These are phyloP conservation scores for Rickenella mellea DNA, from an alignment of 768 basidiomycete species.

Conservation along the genomic window DNA sequence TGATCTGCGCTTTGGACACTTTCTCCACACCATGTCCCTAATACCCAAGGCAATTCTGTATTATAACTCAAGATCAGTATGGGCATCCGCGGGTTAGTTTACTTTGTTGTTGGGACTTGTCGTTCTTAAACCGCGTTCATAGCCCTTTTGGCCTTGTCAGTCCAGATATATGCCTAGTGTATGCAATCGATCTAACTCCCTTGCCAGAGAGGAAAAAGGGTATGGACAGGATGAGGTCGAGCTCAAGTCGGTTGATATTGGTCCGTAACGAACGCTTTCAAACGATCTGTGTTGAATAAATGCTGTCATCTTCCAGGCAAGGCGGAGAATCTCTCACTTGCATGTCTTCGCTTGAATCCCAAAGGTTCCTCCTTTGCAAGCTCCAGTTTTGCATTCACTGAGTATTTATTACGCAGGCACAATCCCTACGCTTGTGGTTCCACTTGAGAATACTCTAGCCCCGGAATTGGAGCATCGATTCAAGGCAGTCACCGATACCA, in stretches of 20 bases:
- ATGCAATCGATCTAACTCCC: constrained; percentile 6
- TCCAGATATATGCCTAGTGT: not conserved
- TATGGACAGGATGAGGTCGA: constrained; percentile 72
- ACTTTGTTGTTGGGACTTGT: not conserved
- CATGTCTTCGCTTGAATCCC: constrained; percentile 70
- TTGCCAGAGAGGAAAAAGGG: constrained; percentile 63
- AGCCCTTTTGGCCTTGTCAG: constrained; percentile 54
- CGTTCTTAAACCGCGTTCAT: not conserved
- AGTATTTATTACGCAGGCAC: constrained; percentile 38
- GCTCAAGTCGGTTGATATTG: constrained; percentile 55
- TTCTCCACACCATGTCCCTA: constrained; percentile 17
- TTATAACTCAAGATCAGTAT: constrained; percentile 48
- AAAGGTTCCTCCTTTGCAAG: constrained; percentile 39
- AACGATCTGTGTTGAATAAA: not conserved
- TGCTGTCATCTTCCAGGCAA: constrained; percentile 33
- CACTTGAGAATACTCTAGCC: constrained; percentile 60
- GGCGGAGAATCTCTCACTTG: constrained; percentile 70
- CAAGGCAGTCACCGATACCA: constrained; percentile 68
- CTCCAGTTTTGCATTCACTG: not conserved
- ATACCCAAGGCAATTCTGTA: constrained; percentile 79
- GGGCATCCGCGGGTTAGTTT: constrained; percentile 55
- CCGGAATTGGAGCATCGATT: constrained; percentile 69
- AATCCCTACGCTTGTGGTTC: constrained; percentile 80
- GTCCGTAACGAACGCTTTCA: constrained; percentile 30
- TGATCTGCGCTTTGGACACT: constrained; percentile 6